A percentile compares a stretch with the other conserved stretches of the same genome.
phyloP scores from a whole-genome alignment of 768 basidiomycete genomes.

The Lactarius sanguifluus region DNA sequence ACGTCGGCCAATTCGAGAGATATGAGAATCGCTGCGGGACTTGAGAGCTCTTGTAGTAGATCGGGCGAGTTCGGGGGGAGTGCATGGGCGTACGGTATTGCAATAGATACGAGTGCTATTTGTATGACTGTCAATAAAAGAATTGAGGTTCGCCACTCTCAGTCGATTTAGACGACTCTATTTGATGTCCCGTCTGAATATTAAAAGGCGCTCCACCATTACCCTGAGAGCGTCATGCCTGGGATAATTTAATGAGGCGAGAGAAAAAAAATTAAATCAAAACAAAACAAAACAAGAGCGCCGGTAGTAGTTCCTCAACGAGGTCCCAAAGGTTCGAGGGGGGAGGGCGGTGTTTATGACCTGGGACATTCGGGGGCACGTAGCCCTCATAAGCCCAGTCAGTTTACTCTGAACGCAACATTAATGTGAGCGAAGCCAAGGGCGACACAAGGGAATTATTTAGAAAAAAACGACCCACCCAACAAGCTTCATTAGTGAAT shows the following conservation, averaged over 20 bases:
- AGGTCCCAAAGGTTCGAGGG: conserved; percentile 1
- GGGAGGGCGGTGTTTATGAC: neutral
- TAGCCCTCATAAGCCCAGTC: neutral
- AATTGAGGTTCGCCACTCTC: neutral
- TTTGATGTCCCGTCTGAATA: neutral
- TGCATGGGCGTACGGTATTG: neutral
- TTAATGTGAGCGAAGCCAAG: neutral
- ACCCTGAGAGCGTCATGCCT: neutral
- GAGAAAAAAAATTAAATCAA: neutral
- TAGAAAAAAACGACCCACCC: conserved; percentile 48
- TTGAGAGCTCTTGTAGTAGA: neutral
- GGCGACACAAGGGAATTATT: neutral
- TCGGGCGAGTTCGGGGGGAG: neutral
- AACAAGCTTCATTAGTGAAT: conserved; percentile 66
- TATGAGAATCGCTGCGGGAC: neutral
- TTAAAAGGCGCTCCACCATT: neutral
- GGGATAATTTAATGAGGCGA: neutral
- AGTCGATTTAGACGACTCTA: neutral
- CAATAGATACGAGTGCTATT: conserved; percentile 1
- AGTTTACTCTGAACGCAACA: conserved; percentile 13
- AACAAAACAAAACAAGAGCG: neutral
- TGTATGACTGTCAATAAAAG: neutral
- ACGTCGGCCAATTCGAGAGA: neutral
- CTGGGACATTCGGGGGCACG: neutral
- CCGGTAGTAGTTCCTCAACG: neutral